Conservation (phyloP, 768 basidiomycete genomes). For the Pleurotus eryngii region DNA sequence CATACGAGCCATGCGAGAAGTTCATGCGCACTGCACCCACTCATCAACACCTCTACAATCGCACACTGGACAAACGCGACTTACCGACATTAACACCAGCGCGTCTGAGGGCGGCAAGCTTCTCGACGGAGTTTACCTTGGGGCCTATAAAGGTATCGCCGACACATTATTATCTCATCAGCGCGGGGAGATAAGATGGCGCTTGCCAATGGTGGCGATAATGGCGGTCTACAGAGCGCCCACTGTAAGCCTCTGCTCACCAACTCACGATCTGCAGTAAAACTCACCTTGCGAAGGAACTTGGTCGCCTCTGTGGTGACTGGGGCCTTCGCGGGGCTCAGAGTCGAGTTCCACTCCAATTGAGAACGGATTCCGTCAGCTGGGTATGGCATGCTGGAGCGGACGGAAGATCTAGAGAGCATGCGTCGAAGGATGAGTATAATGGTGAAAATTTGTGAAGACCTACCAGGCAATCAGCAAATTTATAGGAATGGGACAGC, state of each 20-base stretch:
- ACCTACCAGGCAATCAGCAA: neutral
- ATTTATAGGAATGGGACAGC: slow-evolving; percentile 6
- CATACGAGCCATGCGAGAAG: slow-evolving; percentile 98
- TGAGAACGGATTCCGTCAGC: slow-evolving; percentile 69
- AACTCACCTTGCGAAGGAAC: slow-evolving; percentile 82
- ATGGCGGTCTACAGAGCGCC: slow-evolving; percentile 74
- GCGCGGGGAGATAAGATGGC: slow-evolving; percentile 8
- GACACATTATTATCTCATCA: slow-evolving; percentile 10
- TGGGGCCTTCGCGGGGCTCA: slow-evolving; percentile 70
- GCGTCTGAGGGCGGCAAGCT: slow-evolving; percentile 74
- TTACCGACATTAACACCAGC: slow-evolving; percentile 97
- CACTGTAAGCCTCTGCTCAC: too few relatives aligned
- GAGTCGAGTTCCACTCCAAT: slow-evolving; percentile 88
- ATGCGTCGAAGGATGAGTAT: slow-evolving; percentile 7
- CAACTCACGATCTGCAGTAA: neutral
- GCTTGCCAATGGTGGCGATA: slow-evolving; percentile 94
- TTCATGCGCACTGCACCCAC: slow-evolving; percentile 92
- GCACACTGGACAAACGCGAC: slow-evolving; percentile 24
- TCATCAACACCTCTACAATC: neutral
- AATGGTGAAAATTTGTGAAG: neutral
- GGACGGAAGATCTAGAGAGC: slow-evolving; percentile 19
- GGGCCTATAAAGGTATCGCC: slow-evolving; percentile 55
- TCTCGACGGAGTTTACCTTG: slow-evolving; percentile 91
- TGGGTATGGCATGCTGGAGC: slow-evolving; percentile 41
- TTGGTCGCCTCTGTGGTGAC: slow-evolving; percentile 77